Evolutionary conservation across 306 rosid genomes (phyloP).

Genomic region (Quercus berberidifolia): DNA sequence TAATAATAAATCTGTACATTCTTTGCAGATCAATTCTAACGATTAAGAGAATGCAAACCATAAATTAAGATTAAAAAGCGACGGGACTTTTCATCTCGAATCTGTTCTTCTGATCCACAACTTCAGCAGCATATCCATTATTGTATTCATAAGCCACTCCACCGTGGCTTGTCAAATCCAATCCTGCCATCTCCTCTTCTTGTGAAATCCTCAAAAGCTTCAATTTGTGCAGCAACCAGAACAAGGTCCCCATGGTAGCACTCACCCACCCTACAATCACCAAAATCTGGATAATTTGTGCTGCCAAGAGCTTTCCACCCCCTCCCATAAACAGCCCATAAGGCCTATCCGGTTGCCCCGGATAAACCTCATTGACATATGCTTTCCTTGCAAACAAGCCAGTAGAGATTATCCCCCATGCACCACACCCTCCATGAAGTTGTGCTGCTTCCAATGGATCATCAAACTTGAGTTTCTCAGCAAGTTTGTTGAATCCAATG

Average conservation of each 20-base stretch:
- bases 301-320: conserved; percentile 41
- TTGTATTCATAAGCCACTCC: conserved; percentile 45
- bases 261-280: conserved; percentile 42
- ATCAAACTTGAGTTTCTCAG: conserved; percentile 45
- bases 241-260: conserved; percentile 45
- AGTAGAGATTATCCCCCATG: conserved; percentile 57
- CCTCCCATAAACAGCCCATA: conserved; percentile 56
- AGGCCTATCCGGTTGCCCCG: conserved; percentile 37
- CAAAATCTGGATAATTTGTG: conserved; percentile 46
- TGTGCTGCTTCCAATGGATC: conserved; percentile 64
- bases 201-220: conserved; percentile 35
- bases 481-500: conserved; percentile 44
- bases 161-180: conserved; percentile 62
- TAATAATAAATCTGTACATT: neutral
- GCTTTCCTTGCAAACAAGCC: conserved; percentile 44
- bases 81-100: conserved; percentile 5
- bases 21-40: too few species aligned
- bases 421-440: conserved; percentile 62
- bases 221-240: conserved; percentile 42
- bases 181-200: conserved; percentile 54
- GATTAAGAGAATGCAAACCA: neutral
- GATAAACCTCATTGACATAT: conserved; percentile 44
- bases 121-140: conserved; percentile 3
- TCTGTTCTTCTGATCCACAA: neutral
- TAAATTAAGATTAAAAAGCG: conserved; percentile 2